A percentile compares a stretch with the other conserved stretches of the same genome.
phyloP scores from a whole-genome alignment of 257 asterid species.

The Lithospermum erythrorhizon region DNA sequence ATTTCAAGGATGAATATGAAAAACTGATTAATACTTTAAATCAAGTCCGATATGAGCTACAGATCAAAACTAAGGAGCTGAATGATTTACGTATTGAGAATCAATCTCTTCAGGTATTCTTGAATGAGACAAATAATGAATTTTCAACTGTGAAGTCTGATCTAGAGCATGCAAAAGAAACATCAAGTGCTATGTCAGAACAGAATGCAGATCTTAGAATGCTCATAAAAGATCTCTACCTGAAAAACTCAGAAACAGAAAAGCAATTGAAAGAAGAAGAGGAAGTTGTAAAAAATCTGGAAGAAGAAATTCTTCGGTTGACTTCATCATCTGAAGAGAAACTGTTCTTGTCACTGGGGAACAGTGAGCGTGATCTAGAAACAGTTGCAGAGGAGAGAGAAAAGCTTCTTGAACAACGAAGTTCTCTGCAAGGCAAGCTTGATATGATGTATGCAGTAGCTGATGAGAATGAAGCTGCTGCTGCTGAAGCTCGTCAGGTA shows the following conservation, averaged over 20 bases:
- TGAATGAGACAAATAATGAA: slow-evolving; percentile 50
- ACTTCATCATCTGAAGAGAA: slow-evolving; percentile 42
- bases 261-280: slow-evolving; percentile 49
- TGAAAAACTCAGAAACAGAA: slow-evolving; percentile 58
- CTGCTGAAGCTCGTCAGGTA: slow-evolving; percentile 71
- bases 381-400: slow-evolving; percentile 49
- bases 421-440: slow-evolving; percentile 56
- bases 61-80: slow-evolving; percentile 37
- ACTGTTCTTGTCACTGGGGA: slow-evolving; percentile 27
- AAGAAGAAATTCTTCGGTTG: slow-evolving; percentile 53
- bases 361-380: slow-evolving; percentile 32
- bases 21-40: slow-evolving; percentile 37
- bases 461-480: slow-evolving; percentile 82
- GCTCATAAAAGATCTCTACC: slow-evolving; percentile 48
- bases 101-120: slow-evolving; percentile 35
- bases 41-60: slow-evolving; percentile 50
- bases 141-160: slow-evolving; percentile 38
- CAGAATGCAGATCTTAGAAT: slow-evolving; percentile 55
- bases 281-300: slow-evolving; percentile 47
- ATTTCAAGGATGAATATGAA: slow-evolving; percentile 55
- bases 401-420: slow-evolving; percentile 45
- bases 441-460: slow-evolving; percentile 56
- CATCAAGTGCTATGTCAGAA: slow-evolving; percentile 34
- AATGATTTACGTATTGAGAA: slow-evolving; percentile 42
- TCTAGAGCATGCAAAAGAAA: slow-evolving; percentile 38